phyloP scores from a whole-genome alignment of 176 grass and related monocot species.

The maize (Zea mays) region Zm-B73-REFERENCE-NAM-5.0 NC_050103.1:6778001-6778500 shows the following conservation, averaged over 20 bases:
- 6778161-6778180: background rate
- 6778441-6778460: constrained; percentile 94
- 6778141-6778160: background rate
- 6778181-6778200: constrained; percentile 64
- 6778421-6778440: constrained; percentile 90
- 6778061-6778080: constrained; percentile 86
- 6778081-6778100: constrained; percentile 97
- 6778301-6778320: constrained; percentile 11
- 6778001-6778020: constrained; percentile 62
- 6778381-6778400: constrained; percentile 94
- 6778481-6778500: background rate
- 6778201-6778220: constrained; percentile 91
- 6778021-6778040: constrained; percentile 50
- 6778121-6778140: constrained; percentile 1
- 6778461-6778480: constrained; percentile 52
- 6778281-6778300: constrained; percentile 30
- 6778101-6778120: background rate
- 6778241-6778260: constrained; percentile 84
- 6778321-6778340: constrained; percentile 34
- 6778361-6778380: constrained; percentile 92
- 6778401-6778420: constrained; percentile 94
- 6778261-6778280: constrained; percentile 63
- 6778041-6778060: constrained; percentile 66
- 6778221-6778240: constrained; percentile 84
- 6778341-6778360: constrained; percentile 71